Conservation (phyloP, 2,329 filamentous ascomycete species). For the Paecilomyces variotii region DNA sequence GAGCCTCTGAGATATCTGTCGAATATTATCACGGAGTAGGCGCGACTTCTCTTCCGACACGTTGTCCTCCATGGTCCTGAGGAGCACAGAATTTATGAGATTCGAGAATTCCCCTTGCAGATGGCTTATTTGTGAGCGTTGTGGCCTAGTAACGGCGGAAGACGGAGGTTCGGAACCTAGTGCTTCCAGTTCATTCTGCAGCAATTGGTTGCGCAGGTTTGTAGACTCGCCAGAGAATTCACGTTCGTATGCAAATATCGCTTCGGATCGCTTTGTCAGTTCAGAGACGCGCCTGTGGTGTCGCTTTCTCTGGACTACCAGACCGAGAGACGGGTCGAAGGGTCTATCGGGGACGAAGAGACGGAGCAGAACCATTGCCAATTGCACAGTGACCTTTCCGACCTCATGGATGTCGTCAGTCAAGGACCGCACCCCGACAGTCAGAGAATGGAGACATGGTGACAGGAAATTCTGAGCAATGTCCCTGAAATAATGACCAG, state of each 20-base stretch:
- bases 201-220: conserved; percentile 57
- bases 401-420: conserved; percentile 26
- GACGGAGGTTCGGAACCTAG: conserved; percentile 61
- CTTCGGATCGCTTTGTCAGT: conserved; percentile 50
- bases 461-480: conserved; percentile 23
- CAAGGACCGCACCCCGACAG: conserved; percentile 6
- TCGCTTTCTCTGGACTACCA: conserved; percentile 55
- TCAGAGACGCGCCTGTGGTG: conserved; percentile 49
- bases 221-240: conserved; percentile 60
- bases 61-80: conserved; percentile 27
- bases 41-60: conserved; percentile 24
- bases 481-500: conserved; percentile 28
- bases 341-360: conserved; percentile 80
- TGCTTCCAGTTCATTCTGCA: conserved; percentile 53
- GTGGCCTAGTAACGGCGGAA: conserved; percentile 64
- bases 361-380: conserved; percentile 65
- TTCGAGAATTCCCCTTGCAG: conserved; percentile 80
- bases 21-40: conserved; percentile 49
- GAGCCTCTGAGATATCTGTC: conserved; percentile 63
- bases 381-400: conserved; percentile 63
- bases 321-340: conserved; percentile 66
- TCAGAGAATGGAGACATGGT: conserved; percentile 18
- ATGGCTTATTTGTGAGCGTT: conserved; percentile 56
- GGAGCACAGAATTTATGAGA: conserved; percentile 57
- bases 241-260: conserved; percentile 58